These are phyloP conservation scores for Umbilicus rupestris DNA, from an alignment of 164 flowering plant genomes.

Conservation along the genomic window DNA sequence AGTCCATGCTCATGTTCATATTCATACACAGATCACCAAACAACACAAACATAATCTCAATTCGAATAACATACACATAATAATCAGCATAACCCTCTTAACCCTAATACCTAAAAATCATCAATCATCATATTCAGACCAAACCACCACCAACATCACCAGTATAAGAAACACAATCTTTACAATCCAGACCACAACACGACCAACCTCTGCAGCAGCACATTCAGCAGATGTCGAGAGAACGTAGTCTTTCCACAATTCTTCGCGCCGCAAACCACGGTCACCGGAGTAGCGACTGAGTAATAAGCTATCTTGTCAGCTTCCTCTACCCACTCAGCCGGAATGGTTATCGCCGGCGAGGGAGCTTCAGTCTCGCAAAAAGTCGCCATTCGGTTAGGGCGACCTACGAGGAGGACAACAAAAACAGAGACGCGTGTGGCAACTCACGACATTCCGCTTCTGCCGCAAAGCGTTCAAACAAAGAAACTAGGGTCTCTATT, in stretches of 20 bases:
- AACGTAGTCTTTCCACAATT: slow-evolving; percentile 85
- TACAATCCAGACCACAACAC: neutral
- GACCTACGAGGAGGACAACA: neutral
- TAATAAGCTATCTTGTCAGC: slow-evolving; percentile 43
- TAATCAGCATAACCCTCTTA: too few relatives aligned
- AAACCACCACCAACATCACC: neutral
- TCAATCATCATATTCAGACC: neutral
- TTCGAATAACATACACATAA: too few relatives aligned
- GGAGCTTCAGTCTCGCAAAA: slow-evolving; percentile 12
- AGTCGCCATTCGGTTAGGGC: slow-evolving; percentile 13
- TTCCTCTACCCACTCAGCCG: slow-evolving; percentile 59
- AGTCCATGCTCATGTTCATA: too few relatives aligned
- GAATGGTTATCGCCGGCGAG: slow-evolving; percentile 35
- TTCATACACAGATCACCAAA: neutral
- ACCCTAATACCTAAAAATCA: too few relatives aligned
- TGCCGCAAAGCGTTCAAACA: neutral
- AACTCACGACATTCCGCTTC: neutral
- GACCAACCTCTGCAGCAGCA: slow-evolving; percentile 47
- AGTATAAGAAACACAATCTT: neutral
- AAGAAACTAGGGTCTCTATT: too few relatives aligned
- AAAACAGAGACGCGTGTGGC: neutral
- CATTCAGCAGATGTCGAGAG: slow-evolving; percentile 70
- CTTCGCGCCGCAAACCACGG: slow-evolving; percentile 73
- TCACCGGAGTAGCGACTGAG: slow-evolving; percentile 37
- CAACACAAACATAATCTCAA: neutral